Evolutionary conservation across 2,329 filamentous ascomycete genomes (phyloP).

Genomic region (Cordyceps cateniannulata): DNA sequence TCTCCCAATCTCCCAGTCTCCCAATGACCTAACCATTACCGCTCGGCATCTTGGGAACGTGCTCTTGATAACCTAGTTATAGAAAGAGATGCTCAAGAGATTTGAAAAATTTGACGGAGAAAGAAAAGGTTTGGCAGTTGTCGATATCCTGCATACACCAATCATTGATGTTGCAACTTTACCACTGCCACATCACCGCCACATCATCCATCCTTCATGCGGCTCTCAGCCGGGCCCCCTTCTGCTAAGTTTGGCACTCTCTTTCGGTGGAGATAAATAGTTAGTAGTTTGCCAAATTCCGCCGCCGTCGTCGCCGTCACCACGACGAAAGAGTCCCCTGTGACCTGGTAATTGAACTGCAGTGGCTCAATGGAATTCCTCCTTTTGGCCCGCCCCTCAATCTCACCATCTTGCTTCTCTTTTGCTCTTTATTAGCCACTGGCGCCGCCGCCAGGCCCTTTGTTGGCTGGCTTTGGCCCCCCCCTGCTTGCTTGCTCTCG

Average conservation of each 20-base stretch:
- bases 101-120: not conserved
- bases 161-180: not conserved
- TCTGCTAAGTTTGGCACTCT: no score
- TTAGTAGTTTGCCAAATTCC: not conserved
- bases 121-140: not conserved
- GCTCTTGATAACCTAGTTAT: not conserved
- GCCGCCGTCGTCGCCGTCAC: not conserved
- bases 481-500: no score
- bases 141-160: not conserved
- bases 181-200: not conserved
- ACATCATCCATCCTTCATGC: not conserved
- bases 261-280: no score
- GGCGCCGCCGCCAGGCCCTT: not conserved
- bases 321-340: not conserved
- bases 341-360: not conserved
- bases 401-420: constrained; percentile 7
- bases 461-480: not conserved
- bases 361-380: not conserved
- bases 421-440: not conserved
- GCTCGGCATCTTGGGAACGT: not conserved
- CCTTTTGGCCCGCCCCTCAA: not conserved
- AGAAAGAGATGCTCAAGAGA: not conserved
- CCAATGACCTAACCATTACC: not conserved
- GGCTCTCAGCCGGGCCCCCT: not conserved
- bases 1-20: not conserved